Conservation (phyloP, 1,139 yeast genomes). For the Debaryomyces singareniensis region DNA sequence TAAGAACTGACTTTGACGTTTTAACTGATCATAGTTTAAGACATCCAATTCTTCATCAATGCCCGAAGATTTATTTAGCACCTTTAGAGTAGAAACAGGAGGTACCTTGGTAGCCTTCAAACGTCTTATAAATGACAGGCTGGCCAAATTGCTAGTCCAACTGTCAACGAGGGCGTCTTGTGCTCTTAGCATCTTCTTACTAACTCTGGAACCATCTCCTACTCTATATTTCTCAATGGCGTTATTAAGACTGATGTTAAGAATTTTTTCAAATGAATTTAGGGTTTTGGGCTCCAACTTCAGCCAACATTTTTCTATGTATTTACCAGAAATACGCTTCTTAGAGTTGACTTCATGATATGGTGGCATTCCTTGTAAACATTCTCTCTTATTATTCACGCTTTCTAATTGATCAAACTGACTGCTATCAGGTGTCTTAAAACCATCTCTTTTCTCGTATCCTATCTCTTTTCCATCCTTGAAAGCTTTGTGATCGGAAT, state of each 20-base stretch:
- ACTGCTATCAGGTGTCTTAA: too few relatives aligned
- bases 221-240: conserved; percentile 22
- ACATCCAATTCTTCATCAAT: conserved; percentile 19
- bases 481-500: too few relatives aligned
- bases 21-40: conserved; percentile 26
- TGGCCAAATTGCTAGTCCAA: conserved; percentile 23
- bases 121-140: conserved; percentile 27
- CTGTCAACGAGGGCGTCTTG: conserved; percentile 21
- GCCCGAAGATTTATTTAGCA: conserved; percentile 7
- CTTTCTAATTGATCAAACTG: too few relatives aligned
- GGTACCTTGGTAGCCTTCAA: conserved; percentile 32
- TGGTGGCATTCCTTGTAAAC: conserved; percentile 4
- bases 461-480: too few relatives aligned
- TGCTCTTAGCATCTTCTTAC: conserved; percentile 18
- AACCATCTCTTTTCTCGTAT: too few relatives aligned
- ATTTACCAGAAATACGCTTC: conserved; percentile 21
- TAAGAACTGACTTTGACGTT: conserved; percentile 22
- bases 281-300: conserved; percentile 17
- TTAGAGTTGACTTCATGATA: conserved; percentile 12
- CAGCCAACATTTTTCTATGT: conserved; percentile 33
- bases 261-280: conserved; percentile 21
- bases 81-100: conserved; percentile 14
- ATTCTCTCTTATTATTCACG: too few relatives aligned
- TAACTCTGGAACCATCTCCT: conserved; percentile 6
- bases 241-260: conserved; percentile 24